Evolutionary conservation across 2,329 filamentous ascomycete genomes (phyloP).

Genomic region (Trichoderma oligosporum): DNA sequence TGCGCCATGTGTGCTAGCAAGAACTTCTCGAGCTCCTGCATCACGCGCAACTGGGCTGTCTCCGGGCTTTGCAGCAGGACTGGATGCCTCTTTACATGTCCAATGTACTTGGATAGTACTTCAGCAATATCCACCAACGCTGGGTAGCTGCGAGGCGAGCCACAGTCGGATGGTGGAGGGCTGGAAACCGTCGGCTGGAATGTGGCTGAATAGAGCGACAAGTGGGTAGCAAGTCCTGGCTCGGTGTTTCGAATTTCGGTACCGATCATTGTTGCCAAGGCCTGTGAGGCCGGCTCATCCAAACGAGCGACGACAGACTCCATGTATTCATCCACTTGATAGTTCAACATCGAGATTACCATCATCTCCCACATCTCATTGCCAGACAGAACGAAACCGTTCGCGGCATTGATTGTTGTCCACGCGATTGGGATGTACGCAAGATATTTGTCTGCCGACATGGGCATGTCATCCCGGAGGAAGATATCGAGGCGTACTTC

Average conservation of each 20-base stretch:
- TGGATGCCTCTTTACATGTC: background rate
- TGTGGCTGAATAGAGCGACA: background rate
- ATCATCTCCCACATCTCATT: conserved; percentile 18
- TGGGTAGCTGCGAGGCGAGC: background rate
- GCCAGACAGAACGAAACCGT: background rate
- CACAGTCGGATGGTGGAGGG: background rate
- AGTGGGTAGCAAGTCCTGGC: background rate
- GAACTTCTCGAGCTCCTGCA: background rate
- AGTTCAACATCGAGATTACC: conserved; percentile 13
- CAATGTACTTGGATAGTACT: background rate
- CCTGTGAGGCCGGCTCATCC: background rate
- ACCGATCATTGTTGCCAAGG: background rate
- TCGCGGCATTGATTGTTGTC: conserved; percentile 13
- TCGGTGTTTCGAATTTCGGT: background rate
- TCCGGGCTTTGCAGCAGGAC: background rate
- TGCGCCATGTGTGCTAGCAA: background rate
- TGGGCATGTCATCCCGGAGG: background rate
- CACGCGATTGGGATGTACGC: conserved; percentile 18
- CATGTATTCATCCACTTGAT: conserved; percentile 20
- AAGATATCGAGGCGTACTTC: conserved; percentile 1
- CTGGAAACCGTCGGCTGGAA: background rate
- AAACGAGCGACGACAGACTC: conserved; percentile 16
- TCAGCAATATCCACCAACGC: background rate
- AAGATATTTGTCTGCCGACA: conserved; percentile 18
- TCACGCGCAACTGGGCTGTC: background rate